Percentiles rank a stretch among this genome's conserved stretches.
Conservation (phyloP, 768 basidiomycete species). For the Hebeloma cylindrosporum region DNA sequence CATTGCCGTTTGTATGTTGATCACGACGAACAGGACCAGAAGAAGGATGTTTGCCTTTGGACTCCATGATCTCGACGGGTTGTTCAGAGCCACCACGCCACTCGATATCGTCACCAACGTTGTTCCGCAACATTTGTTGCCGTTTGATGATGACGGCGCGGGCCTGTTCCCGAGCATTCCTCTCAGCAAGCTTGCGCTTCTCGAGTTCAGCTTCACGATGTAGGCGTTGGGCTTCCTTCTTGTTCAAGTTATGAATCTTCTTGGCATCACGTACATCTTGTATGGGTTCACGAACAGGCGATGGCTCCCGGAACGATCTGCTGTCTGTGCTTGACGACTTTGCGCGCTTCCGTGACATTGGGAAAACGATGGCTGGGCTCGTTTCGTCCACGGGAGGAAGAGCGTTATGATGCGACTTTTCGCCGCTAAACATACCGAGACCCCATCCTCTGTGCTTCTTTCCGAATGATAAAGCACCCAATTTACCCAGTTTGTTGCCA, state of each 20-base stretch:
- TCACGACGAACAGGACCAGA: constrained; percentile 66
- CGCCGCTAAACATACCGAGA: constrained; percentile 71
- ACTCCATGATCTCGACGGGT: constrained; percentile 41
- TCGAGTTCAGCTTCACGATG: constrained; percentile 83
- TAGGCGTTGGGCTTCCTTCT: constrained; percentile 79
- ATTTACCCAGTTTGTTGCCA: constrained; percentile 55
- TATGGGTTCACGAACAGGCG: constrained; percentile 39
- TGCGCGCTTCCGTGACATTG: constrained; percentile 76
- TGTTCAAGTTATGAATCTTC: constrained; percentile 48
- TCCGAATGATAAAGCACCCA: constrained; percentile 58
- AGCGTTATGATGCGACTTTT: constrained; percentile 60
- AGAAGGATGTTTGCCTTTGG: constrained; percentile 53
- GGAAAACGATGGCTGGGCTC: constrained; percentile 54
- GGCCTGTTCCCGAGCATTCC: constrained; percentile 81
- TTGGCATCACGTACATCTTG: constrained; percentile 59
- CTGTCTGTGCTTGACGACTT: constrained; percentile 78
- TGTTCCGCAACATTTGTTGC: constrained; percentile 67
- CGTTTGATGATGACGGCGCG: constrained; percentile 93
- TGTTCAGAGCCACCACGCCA: constrained; percentile 56
- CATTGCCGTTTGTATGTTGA: constrained; percentile 40
- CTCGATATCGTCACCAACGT: constrained; percentile 54
- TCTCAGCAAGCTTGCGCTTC: constrained; percentile 72
- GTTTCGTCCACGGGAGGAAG: constrained; percentile 76
- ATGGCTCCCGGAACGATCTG: constrained; percentile 58
- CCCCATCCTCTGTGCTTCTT: constrained; percentile 73